Percentiles rank a stretch among this genome's conserved stretches.
Conservation (phyloP, 2,329 filamentous ascomycete genomes). For the Sphaerulina vaccinii region DNA sequence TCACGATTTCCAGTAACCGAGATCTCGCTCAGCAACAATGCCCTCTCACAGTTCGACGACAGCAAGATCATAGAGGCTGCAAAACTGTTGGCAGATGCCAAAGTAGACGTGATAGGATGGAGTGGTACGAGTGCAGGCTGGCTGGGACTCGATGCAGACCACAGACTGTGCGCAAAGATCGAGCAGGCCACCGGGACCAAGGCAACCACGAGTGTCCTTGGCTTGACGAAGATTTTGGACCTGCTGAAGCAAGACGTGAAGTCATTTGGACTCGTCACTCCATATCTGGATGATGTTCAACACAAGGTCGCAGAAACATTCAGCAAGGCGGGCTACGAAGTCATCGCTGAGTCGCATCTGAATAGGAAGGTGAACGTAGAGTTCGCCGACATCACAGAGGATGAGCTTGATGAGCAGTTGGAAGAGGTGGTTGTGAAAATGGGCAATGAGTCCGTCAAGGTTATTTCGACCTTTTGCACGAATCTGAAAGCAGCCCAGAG, state of each 20-base stretch:
- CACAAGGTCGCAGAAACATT: conserved; percentile 41
- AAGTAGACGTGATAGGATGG: conserved; percentile 36
- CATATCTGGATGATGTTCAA: conserved; percentile 45
- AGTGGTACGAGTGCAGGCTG: conserved; percentile 33
- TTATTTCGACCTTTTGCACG: conserved; percentile 46
- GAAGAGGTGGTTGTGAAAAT: conserved; percentile 30
- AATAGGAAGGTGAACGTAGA: conserved; percentile 40
- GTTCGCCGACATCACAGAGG: conserved; percentile 40
- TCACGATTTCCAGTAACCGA: conserved; percentile 45
- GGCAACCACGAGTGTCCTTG: conserved; percentile 45
- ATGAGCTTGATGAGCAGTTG: conserved; percentile 33
- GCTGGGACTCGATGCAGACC: conserved; percentile 36
- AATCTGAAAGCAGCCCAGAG: conserved; percentile 45
- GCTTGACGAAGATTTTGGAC: conserved; percentile 38
- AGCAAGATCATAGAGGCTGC: conserved; percentile 33
- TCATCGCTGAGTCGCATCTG: conserved; percentile 39
- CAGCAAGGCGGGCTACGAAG: conserved; percentile 34
- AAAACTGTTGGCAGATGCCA: conserved; percentile 33
- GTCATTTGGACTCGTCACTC: conserved; percentile 44
- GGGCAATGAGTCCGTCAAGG: conserved; percentile 32
- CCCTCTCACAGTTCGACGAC: conserved; percentile 38
- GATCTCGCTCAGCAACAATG: conserved; percentile 39
- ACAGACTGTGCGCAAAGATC: conserved; percentile 42
- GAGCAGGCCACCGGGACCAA: conserved; percentile 40
- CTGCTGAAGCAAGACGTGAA: conserved; percentile 15